Conservation (phyloP, 1,139 yeast species). For the Kodamaea arcana region DNA sequence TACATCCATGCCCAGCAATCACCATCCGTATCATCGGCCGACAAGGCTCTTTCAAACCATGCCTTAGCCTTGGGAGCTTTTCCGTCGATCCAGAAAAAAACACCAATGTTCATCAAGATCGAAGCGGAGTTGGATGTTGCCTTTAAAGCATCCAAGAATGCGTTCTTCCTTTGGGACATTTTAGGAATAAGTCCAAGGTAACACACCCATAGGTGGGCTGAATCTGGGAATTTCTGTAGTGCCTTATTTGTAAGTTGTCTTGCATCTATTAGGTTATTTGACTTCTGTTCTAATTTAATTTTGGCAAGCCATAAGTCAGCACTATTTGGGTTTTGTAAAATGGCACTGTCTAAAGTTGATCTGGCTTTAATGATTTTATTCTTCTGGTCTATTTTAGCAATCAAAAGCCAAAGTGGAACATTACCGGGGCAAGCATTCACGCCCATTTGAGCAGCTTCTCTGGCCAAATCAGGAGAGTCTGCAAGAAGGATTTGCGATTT, state of each 20-base stretch:
- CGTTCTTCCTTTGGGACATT: conserved; percentile 55
- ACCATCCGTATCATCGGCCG: conserved; percentile 52
- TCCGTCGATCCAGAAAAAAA: conserved; percentile 64
- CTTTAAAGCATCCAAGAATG: conserved; percentile 69
- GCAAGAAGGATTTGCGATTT: conserved; percentile 49
- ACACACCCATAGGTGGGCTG: conserved; percentile 62
- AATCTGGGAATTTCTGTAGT: conserved; percentile 53
- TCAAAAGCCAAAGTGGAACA: conserved; percentile 49
- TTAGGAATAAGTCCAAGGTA: conserved; percentile 50
- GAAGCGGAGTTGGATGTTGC: conserved; percentile 58
- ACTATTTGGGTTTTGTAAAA: conserved; percentile 34
- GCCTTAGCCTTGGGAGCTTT: conserved; percentile 61
- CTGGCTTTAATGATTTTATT: conserved; percentile 59
- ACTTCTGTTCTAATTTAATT: conserved; percentile 52
- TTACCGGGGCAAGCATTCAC: conserved; percentile 43
- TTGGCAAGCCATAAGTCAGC: conserved; percentile 51
- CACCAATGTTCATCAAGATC: conserved; percentile 62
- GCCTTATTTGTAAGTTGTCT: conserved; percentile 56
- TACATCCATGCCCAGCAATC: conserved; percentile 77
- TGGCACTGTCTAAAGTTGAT: conserved; percentile 67
- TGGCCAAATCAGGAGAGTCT: conserved; percentile 32
- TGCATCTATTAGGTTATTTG: conserved; percentile 51
- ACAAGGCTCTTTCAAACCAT: conserved; percentile 72
- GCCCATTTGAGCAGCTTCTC: conserved; percentile 48
- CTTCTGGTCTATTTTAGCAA: conserved; percentile 48